Percentiles rank a stretch among this genome's conserved stretches.
phyloP scores from a whole-genome alignment of 345 rosid species.

The Euclidium syriacum region DNA sequence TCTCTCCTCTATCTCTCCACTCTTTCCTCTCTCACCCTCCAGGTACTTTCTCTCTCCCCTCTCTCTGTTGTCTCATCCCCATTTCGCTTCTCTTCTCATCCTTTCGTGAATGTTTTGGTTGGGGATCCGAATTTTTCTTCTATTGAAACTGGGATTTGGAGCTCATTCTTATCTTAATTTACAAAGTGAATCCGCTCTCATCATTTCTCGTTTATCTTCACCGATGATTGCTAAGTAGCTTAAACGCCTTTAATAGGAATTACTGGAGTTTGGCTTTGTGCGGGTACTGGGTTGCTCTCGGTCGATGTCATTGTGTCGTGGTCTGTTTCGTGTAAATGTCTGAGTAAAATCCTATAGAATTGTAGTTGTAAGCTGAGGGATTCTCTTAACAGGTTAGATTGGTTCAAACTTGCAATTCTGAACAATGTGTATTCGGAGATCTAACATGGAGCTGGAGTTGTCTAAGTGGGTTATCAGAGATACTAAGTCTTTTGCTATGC shows the following conservation, averaged over 20 bases:
- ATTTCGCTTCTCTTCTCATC: constrained; percentile 5
- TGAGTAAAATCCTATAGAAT: constrained; percentile 4
- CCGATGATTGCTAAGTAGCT: not conserved
- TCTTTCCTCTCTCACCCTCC: not conserved
- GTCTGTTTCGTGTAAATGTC: not conserved
- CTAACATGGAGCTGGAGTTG: constrained; percentile 30
- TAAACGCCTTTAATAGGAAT: not conserved
- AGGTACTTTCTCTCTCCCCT: constrained; percentile 16
- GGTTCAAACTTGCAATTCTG: constrained; percentile 24
- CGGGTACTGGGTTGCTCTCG: not conserved
- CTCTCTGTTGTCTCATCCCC: not conserved
- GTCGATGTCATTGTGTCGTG: not conserved
- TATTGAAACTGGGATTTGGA: not conserved
- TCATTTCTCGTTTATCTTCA: not conserved
- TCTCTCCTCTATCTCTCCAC: not conserved
- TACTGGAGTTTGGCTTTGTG: not conserved
- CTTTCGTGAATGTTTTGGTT: not conserved
- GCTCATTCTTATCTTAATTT: not conserved
- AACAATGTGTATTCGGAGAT: constrained; percentile 31
- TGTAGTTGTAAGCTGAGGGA: constrained; percentile 34
- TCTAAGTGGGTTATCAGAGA: constrained; percentile 15
- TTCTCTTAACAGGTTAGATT: constrained; percentile 36
- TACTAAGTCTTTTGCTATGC: not conserved
- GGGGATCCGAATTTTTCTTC: not conserved
- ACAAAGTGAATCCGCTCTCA: not conserved